A percentile compares a stretch with the other conserved stretches of the same genome.
Evolutionary conservation across 1,284 basidiomycete genomes (phyloP).

Genomic region (Ganoderma meredithae): DNA sequence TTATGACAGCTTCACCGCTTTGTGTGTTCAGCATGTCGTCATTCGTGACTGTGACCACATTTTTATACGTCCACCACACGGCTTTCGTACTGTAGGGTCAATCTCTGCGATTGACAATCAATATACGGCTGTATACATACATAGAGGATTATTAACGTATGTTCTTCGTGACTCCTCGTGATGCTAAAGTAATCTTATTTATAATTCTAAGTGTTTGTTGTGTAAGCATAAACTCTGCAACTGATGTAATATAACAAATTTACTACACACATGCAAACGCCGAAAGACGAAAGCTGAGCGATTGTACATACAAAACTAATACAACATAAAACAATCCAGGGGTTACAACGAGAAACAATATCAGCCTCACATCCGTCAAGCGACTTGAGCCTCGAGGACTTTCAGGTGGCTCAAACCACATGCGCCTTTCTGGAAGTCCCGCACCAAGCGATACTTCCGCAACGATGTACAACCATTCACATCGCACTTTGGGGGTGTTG

Average conservation of each 20-base stretch:
- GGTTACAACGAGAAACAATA: not conserved
- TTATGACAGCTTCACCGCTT: slow-evolving; percentile 7
- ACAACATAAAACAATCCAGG: not conserved
- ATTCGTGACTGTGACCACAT: slow-evolving; percentile 12
- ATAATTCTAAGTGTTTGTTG: not conserved
- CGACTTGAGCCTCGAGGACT: slow-evolving; percentile 48
- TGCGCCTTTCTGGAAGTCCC: slow-evolving; percentile 57
- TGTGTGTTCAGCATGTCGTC: slow-evolving; percentile 4
- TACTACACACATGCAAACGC: not conserved
- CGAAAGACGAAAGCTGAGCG: not conserved
- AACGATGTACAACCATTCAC: slow-evolving; percentile 53
- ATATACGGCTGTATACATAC: not conserved
- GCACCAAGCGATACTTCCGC: slow-evolving; percentile 62
- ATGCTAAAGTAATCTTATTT: slow-evolving; percentile 19
- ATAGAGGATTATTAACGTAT: not conserved
- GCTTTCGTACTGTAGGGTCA: slow-evolving; percentile 11
- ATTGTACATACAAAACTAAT: not conserved
- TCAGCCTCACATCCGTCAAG: slow-evolving; percentile 6
- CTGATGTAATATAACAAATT: not conserved
- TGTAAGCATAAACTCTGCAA: not conserved
- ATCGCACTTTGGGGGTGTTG: slow-evolving; percentile 45
- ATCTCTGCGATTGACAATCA: not conserved
- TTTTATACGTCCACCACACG: slow-evolving; percentile 15
- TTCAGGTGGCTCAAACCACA: slow-evolving; percentile 66
- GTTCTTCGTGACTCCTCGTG: not conserved